Base-by-base conservation (phyloP, 1,284 basidiomycete species). In the Ceratorhiza oryzae-sativae region DNA sequence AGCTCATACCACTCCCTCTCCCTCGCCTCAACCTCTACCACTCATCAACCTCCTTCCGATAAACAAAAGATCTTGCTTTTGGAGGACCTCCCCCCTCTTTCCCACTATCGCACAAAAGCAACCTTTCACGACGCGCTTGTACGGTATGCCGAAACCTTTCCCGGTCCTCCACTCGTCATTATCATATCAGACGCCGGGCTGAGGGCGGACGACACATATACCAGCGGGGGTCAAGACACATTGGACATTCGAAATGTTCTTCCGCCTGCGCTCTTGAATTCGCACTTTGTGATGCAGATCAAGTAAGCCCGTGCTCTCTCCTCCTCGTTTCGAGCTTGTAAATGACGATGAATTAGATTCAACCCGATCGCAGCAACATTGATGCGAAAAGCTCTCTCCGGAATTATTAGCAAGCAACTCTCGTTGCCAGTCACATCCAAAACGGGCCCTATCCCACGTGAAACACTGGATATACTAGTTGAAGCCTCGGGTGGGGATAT, bases 11-110 rank as follows among this genome's bases (percentile, higher is more conserved):
- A 85, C 15, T 85, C 84, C 30, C 79, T 93, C 20, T 86, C 90
- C 70, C 77, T 79, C 1, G 13, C 51, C 23, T 51, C 77, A 9
- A 63, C 75, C 18, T 72, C 62, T 72, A 79, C 78, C 5, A n/a
- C 73, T 25, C 72, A 72, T 20, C 39, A 13, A 23, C 27, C 49
- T 27, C 23, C 39, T 20, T 15, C 41, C 20, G 39, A 55, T 82
- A 82, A 72, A 8, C 86, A 86, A 58, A 77, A 97, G 3, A 86
- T 71, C 3, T 56, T 99, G 61, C 86, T 99, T 6, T 83, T 99
- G 8, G 95, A 98, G 79, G 94, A 98, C 73, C 84, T 98, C 2
- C 97, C 97, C 0, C 98, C 98, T 78, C 85, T 98, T 49, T 82
- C 93, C 3, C 92, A 96, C 77, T 80, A 85, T 0, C 82, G 85